Percentiles rank a stretch among this genome's conserved stretches.
These are phyloP conservation scores for Phytophthora tentaculata DNA, from an alignment of 352 stramenopile species.

Conservation along the genomic window DNA sequence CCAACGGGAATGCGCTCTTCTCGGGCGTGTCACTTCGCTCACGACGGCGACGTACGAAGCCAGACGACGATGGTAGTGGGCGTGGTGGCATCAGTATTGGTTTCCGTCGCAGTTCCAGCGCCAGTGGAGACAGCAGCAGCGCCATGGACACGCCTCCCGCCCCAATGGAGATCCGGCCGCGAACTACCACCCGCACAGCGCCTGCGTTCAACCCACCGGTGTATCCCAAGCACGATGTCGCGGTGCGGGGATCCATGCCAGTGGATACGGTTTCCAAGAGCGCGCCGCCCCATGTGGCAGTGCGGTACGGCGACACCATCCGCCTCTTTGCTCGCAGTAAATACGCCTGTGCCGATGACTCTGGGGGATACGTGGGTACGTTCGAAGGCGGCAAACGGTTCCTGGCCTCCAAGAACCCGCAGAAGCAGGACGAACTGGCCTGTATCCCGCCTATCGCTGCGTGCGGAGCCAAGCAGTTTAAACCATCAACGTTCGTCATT, in stretches of 20 bases:
- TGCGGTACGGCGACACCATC: constrained; percentile 75
- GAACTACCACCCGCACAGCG: constrained; percentile 14
- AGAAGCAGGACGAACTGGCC: constrained; percentile 71
- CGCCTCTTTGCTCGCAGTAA: constrained; percentile 72
- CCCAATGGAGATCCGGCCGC: constrained; percentile 12
- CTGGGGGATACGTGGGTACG: constrained; percentile 72
- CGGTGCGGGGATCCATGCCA: constrained; percentile 30
- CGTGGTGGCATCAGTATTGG: constrained; percentile 16
- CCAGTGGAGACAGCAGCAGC: constrained; percentile 27
- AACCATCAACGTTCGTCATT: constrained; percentile 67
- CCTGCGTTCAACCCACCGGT: background rate
- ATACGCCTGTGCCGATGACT: constrained; percentile 36
- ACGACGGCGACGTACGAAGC: constrained; percentile 18
- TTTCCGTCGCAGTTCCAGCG: constrained; percentile 27
- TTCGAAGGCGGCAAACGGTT: constrained; percentile 74
- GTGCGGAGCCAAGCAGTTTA: constrained; percentile 47
- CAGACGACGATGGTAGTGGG: constrained; percentile 10
- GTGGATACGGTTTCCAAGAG: constrained; percentile 51
- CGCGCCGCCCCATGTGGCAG: constrained; percentile 64
- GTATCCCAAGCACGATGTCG: constrained; percentile 26
- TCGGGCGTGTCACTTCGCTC: constrained; percentile 41
- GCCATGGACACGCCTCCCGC: constrained; percentile 24
- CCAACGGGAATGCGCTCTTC: constrained; percentile 38
- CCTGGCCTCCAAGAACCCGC: constrained; percentile 58
- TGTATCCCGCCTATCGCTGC: constrained; percentile 66